Evolutionary conservation across 805 yeast genomes (phyloP).

Genomic region (Hanseniaspora opuntiae): DNA sequence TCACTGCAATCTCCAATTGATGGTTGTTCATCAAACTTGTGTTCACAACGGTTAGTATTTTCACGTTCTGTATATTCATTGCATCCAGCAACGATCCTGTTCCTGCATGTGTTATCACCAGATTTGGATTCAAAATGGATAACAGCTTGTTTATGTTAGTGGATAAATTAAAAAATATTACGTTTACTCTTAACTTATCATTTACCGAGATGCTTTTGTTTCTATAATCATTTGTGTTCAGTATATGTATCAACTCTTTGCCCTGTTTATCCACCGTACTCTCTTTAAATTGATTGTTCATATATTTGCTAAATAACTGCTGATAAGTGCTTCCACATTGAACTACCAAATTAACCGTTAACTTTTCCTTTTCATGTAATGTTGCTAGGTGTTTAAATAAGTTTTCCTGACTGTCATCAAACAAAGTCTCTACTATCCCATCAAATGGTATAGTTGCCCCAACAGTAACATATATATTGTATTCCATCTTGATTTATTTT

Average conservation of each 20-base stretch:
- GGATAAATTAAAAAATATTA: conserved; percentile 38
- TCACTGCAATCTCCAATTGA: conserved; percentile 63
- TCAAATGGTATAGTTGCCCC: conserved; percentile 86
- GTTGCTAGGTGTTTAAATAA: conserved; percentile 14
- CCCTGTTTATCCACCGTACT: neutral
- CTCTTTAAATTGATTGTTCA: neutral
- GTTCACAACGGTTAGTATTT: conserved; percentile 58
- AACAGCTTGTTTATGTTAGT: conserved; percentile 32
- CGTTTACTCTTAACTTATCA: conserved; percentile 14
- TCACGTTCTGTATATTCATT: conserved; percentile 21
- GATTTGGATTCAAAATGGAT: conserved; percentile 26
- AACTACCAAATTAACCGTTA: conserved; percentile 33
- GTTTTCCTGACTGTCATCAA: conserved; percentile 15
- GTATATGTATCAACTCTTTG: neutral
- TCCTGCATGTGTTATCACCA: conserved; percentile 79
- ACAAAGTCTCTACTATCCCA: conserved; percentile 35
- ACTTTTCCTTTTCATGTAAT: conserved; percentile 23
- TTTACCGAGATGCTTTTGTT: neutral
- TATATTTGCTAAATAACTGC: conserved; percentile 4
- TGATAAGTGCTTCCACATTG: conserved; percentile 45
- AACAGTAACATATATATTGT: conserved; percentile 47
- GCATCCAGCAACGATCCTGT: conserved; percentile 86
- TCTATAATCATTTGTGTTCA: neutral
- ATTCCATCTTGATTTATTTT: neutral
- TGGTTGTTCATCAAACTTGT: conserved; percentile 72